A percentile compares a stretch with the other conserved stretches of the same genome.
These are phyloP conservation scores for Lindgomyces ingoldianus DNA, from an alignment of 495 filamentous ascomycete genomes.

Conservation along the genomic window DNA sequence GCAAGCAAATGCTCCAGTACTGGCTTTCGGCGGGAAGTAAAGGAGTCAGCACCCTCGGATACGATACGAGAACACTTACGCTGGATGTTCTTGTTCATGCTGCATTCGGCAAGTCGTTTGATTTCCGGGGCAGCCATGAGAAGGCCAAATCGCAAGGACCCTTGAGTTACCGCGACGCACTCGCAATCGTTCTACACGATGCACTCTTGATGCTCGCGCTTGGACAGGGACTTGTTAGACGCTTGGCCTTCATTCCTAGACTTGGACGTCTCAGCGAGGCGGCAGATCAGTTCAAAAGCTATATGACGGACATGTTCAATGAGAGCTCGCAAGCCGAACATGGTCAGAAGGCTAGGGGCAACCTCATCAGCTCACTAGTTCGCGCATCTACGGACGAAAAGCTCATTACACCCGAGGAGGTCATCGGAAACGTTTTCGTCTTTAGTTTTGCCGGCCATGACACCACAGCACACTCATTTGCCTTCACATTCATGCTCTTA, in stretches of 20 bases:
- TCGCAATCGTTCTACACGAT: conserved; percentile 10
- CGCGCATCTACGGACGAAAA: conserved; percentile 33
- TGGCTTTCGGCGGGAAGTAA: conserved; percentile 38
- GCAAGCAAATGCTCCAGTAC: conserved; percentile 44
- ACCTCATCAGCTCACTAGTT: conserved; percentile 21
- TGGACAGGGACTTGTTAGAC: conserved; percentile 13
- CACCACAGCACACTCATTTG: conserved; percentile 51
- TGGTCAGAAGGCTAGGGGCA: neutral
- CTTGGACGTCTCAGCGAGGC: conserved; percentile 1
- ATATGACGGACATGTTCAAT: conserved; percentile 23
- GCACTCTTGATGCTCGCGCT: conserved; percentile 7
- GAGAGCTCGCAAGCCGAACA: neutral
- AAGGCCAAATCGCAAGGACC: conserved; percentile 21
- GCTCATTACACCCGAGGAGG: conserved; percentile 43
- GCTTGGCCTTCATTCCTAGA: conserved; percentile 1
- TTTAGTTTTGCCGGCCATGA: conserved; percentile 57
- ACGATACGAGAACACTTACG: conserved; percentile 43
- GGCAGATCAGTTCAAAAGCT: conserved; percentile 9
- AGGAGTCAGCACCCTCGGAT: conserved; percentile 20
- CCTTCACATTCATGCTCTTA: conserved; percentile 48
- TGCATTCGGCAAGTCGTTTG: conserved; percentile 44
- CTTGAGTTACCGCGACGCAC: conserved; percentile 26
- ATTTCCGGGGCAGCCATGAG: conserved; percentile 34
- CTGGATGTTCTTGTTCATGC: conserved; percentile 45
- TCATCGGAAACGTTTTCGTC: conserved; percentile 54